Evolutionary conservation across 2,329 filamentous ascomycete species (phyloP), one percentile per base, ranked within the genome.

Genomic region (Plectosphaerella plurivora): DNA sequence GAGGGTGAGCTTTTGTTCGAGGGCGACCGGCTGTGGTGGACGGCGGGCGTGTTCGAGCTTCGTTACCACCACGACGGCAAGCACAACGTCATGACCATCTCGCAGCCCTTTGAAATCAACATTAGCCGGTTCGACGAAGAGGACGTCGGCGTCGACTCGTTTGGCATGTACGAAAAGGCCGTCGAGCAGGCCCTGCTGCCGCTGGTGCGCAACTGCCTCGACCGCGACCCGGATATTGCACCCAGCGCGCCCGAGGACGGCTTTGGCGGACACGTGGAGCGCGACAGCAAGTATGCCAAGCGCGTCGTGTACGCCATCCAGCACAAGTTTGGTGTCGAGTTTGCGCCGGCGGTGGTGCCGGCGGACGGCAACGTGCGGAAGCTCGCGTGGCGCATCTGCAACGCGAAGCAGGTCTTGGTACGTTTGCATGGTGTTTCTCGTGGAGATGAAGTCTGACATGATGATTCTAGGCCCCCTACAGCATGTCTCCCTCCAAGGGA

Each of bases 21-120:
- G 10, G 92, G 94, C 47, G 92, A 97, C 73, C 96, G 96, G 72
- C 80, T 97, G 3, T 99, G 91, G 87, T 99, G 94, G 94, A 96
- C 89, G 0, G 89, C 93, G 55, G 94, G 94, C 51, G 89, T 95
- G 3, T 99, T 96, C 64, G 94, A 99, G 65, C 95, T 99, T 75
- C 86, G 94, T 41, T 97, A 97, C 71, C 94, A 99, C 70, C 94
- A 99, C 70, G 87, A 90, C 60, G 91, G 91, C 52, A 88, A 88
- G 62, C 91, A 99, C 71, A 90, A 88, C 59, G 92, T 96, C 64
- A 94, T 99, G 89, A 84, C 91, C 16, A 89, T 97, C 55, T 97
- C 92, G 5, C 82, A 91, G 60, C 92, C 94, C 0, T 99, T 99
- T 62, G 93, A 97, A 68, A 87, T 97, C 52, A 84, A 86, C 45